Evolutionary conservation across 2,329 filamentous ascomycete species (phyloP), one percentile per base, ranked within the genome.

Genomic region (Fusarium sp.): DNA sequence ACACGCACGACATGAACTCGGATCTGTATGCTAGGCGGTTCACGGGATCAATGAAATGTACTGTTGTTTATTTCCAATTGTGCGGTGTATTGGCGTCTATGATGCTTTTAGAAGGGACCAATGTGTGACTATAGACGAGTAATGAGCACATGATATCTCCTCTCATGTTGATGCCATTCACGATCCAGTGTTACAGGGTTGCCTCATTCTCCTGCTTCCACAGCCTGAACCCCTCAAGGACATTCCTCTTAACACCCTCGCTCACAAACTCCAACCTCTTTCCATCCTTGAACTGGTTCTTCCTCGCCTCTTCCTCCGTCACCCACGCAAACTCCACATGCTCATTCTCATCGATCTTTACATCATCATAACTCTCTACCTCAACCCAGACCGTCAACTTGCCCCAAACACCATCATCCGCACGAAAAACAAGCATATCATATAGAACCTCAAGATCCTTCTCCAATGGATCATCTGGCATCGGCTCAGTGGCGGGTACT

Each of bases 251-350:
- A 42, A 77, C 76, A 17, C 74, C 74, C 41, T 73, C 72, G 52
- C 74, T 78, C 43, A 76, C 75, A 58, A 80, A 74, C 14, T 74
- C 71, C 27, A 81, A 53, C 36, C 66, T 63, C 46, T 63, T 67
- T 10, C 75, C 71, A 18, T 75, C 72, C 25, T 58, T 69, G 14
- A 74, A 72, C 60, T 42, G 67, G 11, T 72, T 71, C 20, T 31
- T 61, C 35, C 58, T 37, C 4, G 76, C 75, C 61, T 82, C 78
- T 23, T 75, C 72, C 72, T 80, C 76, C 7, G 75, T 75, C 6
- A 78, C 77, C 80, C 80, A 82, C 10, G 77, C 72, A 58, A 66
- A 80, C 39, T 77, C 76, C 36, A 72, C 73, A 55, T 82, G 80
- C 71, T 82, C 80, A 7, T 78, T 71, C 7, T 76, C 74, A 27